phyloP scores from a whole-genome alignment of 2,329 filamentous ascomycete genomes.

The Diaporthe citri region DNA sequence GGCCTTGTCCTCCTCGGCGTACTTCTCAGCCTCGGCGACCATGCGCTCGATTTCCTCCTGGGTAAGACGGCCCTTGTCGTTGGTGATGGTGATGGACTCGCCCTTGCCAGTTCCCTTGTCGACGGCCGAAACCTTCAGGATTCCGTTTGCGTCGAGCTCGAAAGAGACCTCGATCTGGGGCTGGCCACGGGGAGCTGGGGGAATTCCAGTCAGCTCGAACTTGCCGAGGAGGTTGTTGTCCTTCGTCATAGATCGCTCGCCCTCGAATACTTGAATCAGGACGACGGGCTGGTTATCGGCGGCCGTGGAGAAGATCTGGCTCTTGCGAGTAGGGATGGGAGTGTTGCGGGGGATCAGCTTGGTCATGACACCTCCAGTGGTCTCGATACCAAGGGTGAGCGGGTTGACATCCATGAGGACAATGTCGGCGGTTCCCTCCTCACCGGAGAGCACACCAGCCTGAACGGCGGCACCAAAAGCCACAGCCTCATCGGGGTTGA shows the following conservation, averaged over 20 bases:
- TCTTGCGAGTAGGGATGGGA: conserved; percentile 94
- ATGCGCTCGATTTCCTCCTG: conserved; percentile 99
- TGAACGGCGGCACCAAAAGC: conserved; percentile 98
- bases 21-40: conserved; percentile 98
- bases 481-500: conserved; percentile 99
- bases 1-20: conserved; percentile 99
- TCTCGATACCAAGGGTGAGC: conserved; percentile 96
- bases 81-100: conserved; percentile 98
- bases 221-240: conserved; percentile 98
- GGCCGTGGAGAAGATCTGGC: conserved; percentile 96
- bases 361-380: conserved; percentile 97
- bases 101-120: conserved; percentile 99
- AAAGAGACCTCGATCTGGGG: conserved; percentile 99
- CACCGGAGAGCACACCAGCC: conserved; percentile 92
- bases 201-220: conserved; percentile 97
- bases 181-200: conserved; percentile 93
- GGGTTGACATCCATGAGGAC: conserved; percentile 99
- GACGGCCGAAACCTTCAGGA: conserved; percentile 93
- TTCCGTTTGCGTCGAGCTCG: conserved; percentile 98
- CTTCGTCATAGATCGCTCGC: conserved; percentile 93
- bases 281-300: conserved; percentile 97
- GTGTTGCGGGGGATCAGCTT: conserved; percentile 96
- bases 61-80: conserved; percentile 98
- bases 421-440: conserved; percentile 82
- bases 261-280: conserved; percentile 95